A percentile compares a stretch with the other conserved stretches of the same genome.
Evolutionary conservation across 768 basidiomycete genomes (phyloP).

Genomic region (Auriscalpium microsporum): DNA sequence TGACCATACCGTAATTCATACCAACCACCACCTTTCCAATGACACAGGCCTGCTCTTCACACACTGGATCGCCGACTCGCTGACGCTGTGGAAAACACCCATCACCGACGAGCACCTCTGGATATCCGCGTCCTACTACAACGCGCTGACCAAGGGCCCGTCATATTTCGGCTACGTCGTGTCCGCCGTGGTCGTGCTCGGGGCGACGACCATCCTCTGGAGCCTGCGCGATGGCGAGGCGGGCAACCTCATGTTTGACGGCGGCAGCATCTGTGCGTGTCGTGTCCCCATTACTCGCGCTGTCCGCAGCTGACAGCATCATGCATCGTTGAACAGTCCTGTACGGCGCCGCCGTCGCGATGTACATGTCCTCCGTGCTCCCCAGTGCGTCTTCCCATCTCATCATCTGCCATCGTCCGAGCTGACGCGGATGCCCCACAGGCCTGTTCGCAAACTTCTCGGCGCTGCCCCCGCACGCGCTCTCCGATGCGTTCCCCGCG

Average conservation of each 20-base stretch:
- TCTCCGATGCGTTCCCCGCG: neutral
- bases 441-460: slow-evolving; percentile 52
- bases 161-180: slow-evolving; percentile 48
- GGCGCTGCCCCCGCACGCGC: slow-evolving; percentile 9
- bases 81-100: slow-evolving; percentile 84
- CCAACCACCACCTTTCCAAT: neutral
- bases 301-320: neutral
- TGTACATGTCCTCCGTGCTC: slow-evolving; percentile 71
- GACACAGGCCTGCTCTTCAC: slow-evolving; percentile 68
- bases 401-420: neutral
- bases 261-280: slow-evolving; percentile 74
- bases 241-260: slow-evolving; percentile 87
- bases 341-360: slow-evolving; percentile 58
- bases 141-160: slow-evolving; percentile 64
- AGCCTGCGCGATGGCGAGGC: slow-evolving; percentile 71
- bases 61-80: slow-evolving; percentile 89
- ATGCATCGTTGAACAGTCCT: slow-evolving; percentile 44
- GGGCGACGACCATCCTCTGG: slow-evolving; percentile 64
- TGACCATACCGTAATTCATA: neutral
- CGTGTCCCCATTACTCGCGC: neutral
- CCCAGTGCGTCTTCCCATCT: slow-evolving; percentile 49
- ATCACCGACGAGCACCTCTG: slow-evolving; percentile 74
- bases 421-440: slow-evolving; percentile 21
- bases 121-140: slow-evolving; percentile 77
- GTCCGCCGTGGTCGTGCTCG: slow-evolving; percentile 45